Conservation (phyloP, 169 alveolate species). For the Plasmodium billcollinsi region DNA sequence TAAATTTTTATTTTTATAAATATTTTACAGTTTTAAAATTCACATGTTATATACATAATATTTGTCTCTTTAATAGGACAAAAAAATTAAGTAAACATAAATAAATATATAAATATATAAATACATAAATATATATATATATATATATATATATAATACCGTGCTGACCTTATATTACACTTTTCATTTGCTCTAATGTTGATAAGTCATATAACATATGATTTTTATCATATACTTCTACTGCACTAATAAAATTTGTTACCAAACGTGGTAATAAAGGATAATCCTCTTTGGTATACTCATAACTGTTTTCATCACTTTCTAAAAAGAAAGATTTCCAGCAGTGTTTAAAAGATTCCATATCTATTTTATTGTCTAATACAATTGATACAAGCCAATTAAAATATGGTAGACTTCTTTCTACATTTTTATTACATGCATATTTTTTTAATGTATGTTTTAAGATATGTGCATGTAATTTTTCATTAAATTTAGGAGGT, state of each 20-base stretch:
- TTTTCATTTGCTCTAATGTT: constrained; percentile 46
- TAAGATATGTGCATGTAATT: constrained; percentile 43
- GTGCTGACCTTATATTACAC: constrained; percentile 7
- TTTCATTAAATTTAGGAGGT: constrained; percentile 60
- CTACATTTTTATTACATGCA: constrained; percentile 75
- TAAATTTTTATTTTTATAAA: too few relatives aligned
- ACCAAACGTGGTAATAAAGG: constrained; percentile 60
- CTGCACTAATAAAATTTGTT: constrained; percentile 54
- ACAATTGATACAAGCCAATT: constrained; percentile 53
- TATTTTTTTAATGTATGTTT: constrained; percentile 64
- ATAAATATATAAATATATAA: constrained; percentile 13
- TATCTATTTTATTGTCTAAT: constrained; percentile 50
- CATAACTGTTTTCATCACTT: constrained; percentile 69
- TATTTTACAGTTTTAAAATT: too few relatives aligned
- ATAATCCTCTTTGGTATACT: constrained; percentile 70
- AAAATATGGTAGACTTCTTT: constrained; percentile 39
- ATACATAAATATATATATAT: constrained; percentile 8
- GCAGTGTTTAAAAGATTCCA: constrained; percentile 58
- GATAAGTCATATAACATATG: constrained; percentile 47
- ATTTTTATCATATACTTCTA: constrained; percentile 48
- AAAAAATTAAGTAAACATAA: constrained; percentile 18
- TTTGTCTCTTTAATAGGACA: neutral
- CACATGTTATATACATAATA: too few relatives aligned
- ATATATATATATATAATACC: neutral
- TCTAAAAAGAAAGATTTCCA: constrained; percentile 71